Percentiles rank a stretch among this genome's conserved stretches.
phyloP scores from a whole-genome alignment of 2,329 filamentous ascomycete genomes.

The Aspergillus aculeatinus region DNA sequence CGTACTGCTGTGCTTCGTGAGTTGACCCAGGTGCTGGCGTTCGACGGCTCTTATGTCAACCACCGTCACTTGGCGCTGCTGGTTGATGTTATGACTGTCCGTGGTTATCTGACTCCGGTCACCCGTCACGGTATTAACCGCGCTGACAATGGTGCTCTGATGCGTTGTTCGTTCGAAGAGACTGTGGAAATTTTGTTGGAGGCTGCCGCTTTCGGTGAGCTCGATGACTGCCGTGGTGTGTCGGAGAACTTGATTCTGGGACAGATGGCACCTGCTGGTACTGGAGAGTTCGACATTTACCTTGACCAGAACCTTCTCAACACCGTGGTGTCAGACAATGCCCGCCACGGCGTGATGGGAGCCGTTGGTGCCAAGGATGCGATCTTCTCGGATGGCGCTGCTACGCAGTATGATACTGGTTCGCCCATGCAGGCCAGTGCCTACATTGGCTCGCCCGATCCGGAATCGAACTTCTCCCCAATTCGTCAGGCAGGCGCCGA shows the following conservation, averaged over 20 bases:
- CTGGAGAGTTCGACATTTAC: constrained; percentile 90
- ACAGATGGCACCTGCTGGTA: constrained; percentile 94
- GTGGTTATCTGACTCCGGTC: constrained; percentile 90
- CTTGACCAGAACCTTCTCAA: constrained; percentile 94
- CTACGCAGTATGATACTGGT: constrained; percentile 84
- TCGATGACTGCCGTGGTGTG: constrained; percentile 96
- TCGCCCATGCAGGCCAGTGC: constrained; percentile 63
- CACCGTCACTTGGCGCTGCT: constrained; percentile 94
- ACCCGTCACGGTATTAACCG: constrained; percentile 98
- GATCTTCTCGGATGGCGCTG: constrained; percentile 72
- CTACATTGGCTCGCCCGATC: constrained; percentile 62
- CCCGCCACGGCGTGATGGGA: constrained; percentile 76
- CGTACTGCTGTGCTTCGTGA: constrained; percentile 84
- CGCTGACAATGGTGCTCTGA: constrained; percentile 93
- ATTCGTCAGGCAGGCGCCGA: constrained; percentile 69
- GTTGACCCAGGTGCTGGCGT: constrained; percentile 87
- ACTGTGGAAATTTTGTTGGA: constrained; percentile 98
- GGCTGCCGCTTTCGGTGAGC: constrained; percentile 87
- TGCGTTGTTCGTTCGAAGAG: constrained; percentile 99
- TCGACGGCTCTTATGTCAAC: constrained; percentile 99
- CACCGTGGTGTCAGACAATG: constrained; percentile 90
- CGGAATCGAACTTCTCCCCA: constrained; percentile 67
- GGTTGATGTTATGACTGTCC: constrained; percentile 96
- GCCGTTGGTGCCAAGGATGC: constrained; percentile 74
- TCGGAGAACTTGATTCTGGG: constrained; percentile 99